Base-by-base conservation (phyloP, 176 grass and related monocot genomes). In the Raddia distichophylla region DNA sequence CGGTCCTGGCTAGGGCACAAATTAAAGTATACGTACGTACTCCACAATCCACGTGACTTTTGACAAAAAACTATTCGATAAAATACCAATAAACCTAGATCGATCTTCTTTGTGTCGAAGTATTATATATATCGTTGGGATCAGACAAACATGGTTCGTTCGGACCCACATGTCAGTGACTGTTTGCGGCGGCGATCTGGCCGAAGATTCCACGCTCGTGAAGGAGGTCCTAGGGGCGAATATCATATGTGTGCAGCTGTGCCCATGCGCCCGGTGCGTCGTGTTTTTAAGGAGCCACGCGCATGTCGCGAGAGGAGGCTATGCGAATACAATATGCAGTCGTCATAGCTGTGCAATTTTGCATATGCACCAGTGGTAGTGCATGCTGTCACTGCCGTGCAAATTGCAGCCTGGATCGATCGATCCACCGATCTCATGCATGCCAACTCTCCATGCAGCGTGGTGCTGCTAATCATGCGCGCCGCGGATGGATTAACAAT, bases 221-320 rank as follows among this genome's bases (percentile, higher is more conserved):
- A 18, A 15, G 15, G 58, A 48, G 37, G 18, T 75, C 73, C 71
- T 18, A 2, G 18, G 6, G 15, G 2, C n/a, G 20, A 33, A 66
- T 80, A 80, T 56, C 14, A 80, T 74, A 74, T 6, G 11, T 6
- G 11, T 5, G 20, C 10, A 15, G 4, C 10, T 80, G 74, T 22
- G 15, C 6, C 84, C 61, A 75, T 22, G 77, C 69, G 22, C 51
- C 15, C 1, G 69, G 69, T 44, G 69, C 27, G 60, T 27, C 52
- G 56, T 53, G 57, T 60, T 80, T 75, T 77, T 42, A 80, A 81
- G 70, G 37, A 56, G 69, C 55, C 14, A 50, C 84, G 66, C 84
- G 76, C 84, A 48, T 74, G 84, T 59, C 84, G 76, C 60, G 84
- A 46, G 74, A 27, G 0, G 10, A n/a, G 15, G 37, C 37, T n/a